Evolutionary conservation across 2,329 filamentous ascomycete species (phyloP).

Genomic region (Colletotrichum sp.): DNA sequence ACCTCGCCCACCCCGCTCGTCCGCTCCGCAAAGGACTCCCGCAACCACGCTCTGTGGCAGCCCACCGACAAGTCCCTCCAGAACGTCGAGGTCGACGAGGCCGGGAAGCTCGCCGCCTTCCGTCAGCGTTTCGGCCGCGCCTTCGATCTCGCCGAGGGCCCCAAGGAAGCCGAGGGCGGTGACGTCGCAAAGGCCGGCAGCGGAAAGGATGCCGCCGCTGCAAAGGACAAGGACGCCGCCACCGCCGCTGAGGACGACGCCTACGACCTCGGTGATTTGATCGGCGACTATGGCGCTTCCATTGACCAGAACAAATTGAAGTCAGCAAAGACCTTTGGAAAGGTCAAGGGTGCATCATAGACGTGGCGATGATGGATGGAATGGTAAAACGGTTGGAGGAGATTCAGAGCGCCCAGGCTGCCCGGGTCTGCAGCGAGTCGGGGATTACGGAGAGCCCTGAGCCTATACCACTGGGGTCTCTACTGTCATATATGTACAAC

Average conservation of each 20-base stretch:
- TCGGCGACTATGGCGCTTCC: conserved; percentile 49
- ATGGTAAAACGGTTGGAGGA: neutral
- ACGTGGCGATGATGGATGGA: conserved; percentile 36
- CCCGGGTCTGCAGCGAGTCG: neutral
- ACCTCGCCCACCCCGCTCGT: conserved; percentile 71
- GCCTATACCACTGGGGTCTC: conserved; percentile 5
- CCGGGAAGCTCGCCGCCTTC: conserved; percentile 87
- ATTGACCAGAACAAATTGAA: conserved; percentile 37
- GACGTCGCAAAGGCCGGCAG: conserved; percentile 24
- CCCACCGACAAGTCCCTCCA: conserved; percentile 79
- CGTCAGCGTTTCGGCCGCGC: conserved; percentile 81
- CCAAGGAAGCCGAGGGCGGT: conserved; percentile 10
- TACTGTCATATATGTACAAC: conserved; percentile 28
- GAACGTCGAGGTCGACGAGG: conserved; percentile 95
- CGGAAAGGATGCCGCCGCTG: conserved; percentile 25
- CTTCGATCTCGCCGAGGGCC: conserved; percentile 70
- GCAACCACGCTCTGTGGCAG: conserved; percentile 92
- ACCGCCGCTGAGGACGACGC: conserved; percentile 24
- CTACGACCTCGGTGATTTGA: conserved; percentile 52
- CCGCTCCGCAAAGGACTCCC: conserved; percentile 76
- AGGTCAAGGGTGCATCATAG: conserved; percentile 43
- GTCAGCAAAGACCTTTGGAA: conserved; percentile 34
- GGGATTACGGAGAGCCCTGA: conserved; percentile 12
- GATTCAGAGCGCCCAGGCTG: neutral
- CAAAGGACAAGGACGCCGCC: conserved; percentile 20